Conservation (phyloP, 495 filamentous ascomycete species). For the Ramalina intermedia region DNA sequence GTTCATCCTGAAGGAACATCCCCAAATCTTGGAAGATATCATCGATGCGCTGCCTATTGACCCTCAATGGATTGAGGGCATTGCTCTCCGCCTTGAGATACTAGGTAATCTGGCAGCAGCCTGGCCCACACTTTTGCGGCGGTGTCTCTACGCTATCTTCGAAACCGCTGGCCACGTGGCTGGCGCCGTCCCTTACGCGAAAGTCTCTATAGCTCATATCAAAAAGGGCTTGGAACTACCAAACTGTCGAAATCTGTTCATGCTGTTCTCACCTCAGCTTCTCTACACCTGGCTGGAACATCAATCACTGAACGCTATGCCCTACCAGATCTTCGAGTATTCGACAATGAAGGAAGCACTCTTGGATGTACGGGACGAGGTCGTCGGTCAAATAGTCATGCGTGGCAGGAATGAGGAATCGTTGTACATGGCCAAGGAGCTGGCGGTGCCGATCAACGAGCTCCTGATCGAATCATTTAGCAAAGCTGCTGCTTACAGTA, state of each 20-base stretch:
- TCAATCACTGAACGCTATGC: constrained; percentile 50
- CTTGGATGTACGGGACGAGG: constrained; percentile 59
- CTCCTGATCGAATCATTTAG: constrained; percentile 57
- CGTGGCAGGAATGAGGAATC: constrained; percentile 52
- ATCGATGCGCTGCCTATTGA: constrained; percentile 58
- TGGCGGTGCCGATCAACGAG: constrained; percentile 39
- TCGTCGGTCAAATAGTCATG: constrained; percentile 74
- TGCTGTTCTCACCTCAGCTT: constrained; percentile 83
- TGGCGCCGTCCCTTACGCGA: constrained; percentile 50
- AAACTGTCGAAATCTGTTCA: constrained; percentile 55
- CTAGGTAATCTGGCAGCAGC: constrained; percentile 57
- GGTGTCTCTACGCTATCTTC: constrained; percentile 82
- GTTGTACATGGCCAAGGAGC: constrained; percentile 36
- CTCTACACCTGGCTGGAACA: constrained; percentile 77
- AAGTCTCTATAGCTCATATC: constrained; percentile 50
- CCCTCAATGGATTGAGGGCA: constrained; percentile 59
- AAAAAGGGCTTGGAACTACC: constrained; percentile 47
- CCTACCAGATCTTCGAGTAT: constrained; percentile 74
- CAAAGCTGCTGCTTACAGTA: constrained; percentile 69
- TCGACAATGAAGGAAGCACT: constrained; percentile 52
- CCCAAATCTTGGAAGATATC: constrained; percentile 66
- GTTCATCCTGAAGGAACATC: constrained; percentile 64
- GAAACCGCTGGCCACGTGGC: constrained; percentile 64
- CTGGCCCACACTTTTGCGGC: constrained; percentile 70
- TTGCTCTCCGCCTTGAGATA: constrained; percentile 67